Conservation (phyloP, 2,329 filamentous ascomycete species). For the Tolypocladium endophyticum region DNA sequence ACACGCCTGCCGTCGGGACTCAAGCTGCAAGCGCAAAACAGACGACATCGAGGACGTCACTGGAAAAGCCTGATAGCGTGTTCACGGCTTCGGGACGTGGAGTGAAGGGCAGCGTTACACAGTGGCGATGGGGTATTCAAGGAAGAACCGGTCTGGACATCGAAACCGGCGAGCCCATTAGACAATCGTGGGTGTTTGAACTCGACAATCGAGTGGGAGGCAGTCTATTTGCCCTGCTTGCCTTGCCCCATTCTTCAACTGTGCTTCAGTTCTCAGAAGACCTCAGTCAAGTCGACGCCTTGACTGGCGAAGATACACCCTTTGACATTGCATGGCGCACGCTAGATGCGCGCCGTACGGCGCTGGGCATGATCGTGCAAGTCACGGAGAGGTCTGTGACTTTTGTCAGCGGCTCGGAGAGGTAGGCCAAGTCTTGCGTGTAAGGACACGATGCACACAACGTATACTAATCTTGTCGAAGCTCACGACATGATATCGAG, state of each 20-base stretch:
- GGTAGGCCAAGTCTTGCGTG: conserved; percentile 18
- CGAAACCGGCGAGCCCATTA: conserved; percentile 36
- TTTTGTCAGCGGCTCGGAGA: conserved; percentile 22
- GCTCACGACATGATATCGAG: conserved; percentile 18
- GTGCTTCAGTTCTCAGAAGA: conserved; percentile 38
- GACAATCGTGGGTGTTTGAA: conserved; percentile 42
- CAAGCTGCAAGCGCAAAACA: conserved; percentile 3
- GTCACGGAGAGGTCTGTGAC: conserved; percentile 39
- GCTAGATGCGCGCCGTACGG: conserved; percentile 29
- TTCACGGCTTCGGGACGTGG: conserved; percentile 60
- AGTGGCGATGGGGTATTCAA: conserved; percentile 60
- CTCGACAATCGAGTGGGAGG: conserved; percentile 8
- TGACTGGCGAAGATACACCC: conserved; percentile 25
- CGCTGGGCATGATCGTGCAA: conserved; percentile 34
- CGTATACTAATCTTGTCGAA: conserved; percentile 9
- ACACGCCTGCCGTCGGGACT: not conserved
- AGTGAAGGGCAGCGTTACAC: conserved; percentile 50
- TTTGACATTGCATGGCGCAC: conserved; percentile 46
- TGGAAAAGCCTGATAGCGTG: conserved; percentile 36
- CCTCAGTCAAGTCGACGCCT: conserved; percentile 32
- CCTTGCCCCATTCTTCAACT: conserved; percentile 37
- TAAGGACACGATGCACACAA: not conserved
- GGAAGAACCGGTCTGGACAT: conserved; percentile 54
- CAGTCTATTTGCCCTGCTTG: conserved; percentile 29
- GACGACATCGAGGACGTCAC: conserved; percentile 5